These are phyloP conservation scores for Magnusiomyces sp. DNA, from an alignment of 1,139 yeast species.

Conservation along the genomic window DNA sequence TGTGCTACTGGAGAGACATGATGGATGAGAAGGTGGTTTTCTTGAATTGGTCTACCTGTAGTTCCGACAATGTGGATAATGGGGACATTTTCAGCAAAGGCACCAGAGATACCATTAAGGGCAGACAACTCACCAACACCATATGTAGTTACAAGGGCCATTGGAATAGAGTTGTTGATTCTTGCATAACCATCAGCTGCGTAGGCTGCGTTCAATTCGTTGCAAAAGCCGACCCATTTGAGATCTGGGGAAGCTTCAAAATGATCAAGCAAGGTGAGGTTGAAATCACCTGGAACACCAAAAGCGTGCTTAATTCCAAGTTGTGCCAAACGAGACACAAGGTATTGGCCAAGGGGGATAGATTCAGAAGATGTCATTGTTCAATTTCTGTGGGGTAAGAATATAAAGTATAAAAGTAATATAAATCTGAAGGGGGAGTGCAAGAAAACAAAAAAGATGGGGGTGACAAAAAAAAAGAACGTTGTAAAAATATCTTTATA, in stretches of 20 bases:
- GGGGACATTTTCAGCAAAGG: conserved; percentile 73
- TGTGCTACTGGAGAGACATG: conserved; percentile 54
- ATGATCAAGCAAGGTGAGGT: conserved; percentile 50
- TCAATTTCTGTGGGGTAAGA: background rate
- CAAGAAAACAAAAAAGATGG: background rate
- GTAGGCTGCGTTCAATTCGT: conserved; percentile 60
- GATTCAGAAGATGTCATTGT: conserved; percentile 13
- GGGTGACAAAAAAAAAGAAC: background rate
- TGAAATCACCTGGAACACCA: conserved; percentile 65
- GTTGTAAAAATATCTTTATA: too few relatives aligned
- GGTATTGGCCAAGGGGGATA: conserved; percentile 47
- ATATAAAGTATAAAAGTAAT: too few relatives aligned
- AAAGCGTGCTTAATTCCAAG: conserved; percentile 57
- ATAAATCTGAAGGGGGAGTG: too few relatives aligned
- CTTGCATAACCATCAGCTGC: conserved; percentile 76
- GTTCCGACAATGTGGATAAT: conserved; percentile 80
- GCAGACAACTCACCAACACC: conserved; percentile 90
- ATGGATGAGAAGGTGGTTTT: conserved; percentile 41
- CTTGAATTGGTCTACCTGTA: conserved; percentile 41
- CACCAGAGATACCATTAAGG: conserved; percentile 74
- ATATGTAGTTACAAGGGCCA: conserved; percentile 45
- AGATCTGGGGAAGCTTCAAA: conserved; percentile 50
- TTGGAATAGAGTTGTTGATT: conserved; percentile 34
- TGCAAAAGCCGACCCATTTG: conserved; percentile 55
- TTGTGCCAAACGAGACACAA: conserved; percentile 51